Conservation (phyloP, 208 protist species). For the Tritrichomonas musculus region DNA sequence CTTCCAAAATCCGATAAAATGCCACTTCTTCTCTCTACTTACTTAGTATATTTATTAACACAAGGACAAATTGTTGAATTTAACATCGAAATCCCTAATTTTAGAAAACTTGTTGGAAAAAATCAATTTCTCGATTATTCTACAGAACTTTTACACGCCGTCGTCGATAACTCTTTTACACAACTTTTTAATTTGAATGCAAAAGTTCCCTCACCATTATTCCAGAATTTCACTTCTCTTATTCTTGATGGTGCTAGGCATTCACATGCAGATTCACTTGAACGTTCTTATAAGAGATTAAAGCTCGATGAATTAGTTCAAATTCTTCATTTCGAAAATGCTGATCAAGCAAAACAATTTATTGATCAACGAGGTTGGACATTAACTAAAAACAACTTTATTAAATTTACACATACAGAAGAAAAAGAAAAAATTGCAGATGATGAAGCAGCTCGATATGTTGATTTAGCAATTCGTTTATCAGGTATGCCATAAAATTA, state of each 20-base stretch:
- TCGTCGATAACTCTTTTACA: slow-evolving; percentile 5
- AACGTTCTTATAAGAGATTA: not conserved
- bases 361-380: not conserved
- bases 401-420: too few species aligned
- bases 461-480: too few species aligned
- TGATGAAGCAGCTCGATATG: not conserved
- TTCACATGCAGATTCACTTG: not conserved
- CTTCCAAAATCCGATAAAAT: not conserved
- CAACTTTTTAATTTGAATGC: not conserved
- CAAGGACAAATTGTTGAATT: not conserved
- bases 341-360: not conserved
- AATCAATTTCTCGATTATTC: not conserved
- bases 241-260: not conserved
- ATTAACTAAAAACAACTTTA: not conserved
- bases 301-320: not conserved
- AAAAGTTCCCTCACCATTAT: not conserved
- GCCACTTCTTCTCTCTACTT: not conserved
- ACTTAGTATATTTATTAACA: not conserved
- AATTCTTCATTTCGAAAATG: not conserved
- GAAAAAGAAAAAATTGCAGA: not conserved
- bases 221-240: not conserved
- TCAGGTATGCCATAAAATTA: too few species aligned
- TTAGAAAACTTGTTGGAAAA: not conserved
- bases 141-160: not conserved
- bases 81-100: not conserved